Evolutionary conservation across 2,329 filamentous ascomycete genomes (phyloP), one percentile per base, ranked within the genome.

Genomic region (Didymellaceae sp.): DNA sequence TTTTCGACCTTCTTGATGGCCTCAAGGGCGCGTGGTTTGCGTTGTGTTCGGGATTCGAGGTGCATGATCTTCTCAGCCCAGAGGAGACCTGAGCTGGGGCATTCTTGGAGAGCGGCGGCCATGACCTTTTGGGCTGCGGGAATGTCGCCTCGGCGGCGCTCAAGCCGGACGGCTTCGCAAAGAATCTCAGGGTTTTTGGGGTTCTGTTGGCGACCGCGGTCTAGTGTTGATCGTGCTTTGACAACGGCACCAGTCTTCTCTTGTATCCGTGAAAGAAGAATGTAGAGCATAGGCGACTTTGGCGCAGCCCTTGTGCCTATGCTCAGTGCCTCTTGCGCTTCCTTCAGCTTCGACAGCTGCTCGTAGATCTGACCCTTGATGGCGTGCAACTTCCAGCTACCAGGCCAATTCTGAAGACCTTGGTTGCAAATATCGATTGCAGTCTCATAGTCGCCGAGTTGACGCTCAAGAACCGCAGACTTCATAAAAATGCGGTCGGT

Each of bases 291-390:
- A 0, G 96, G 87, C 1, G 91, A 93, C 56, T 86, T 86, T 2
- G 92, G 86, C 47, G 91, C 93, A 0, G 90, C 90, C 66, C 94
- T 89, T 31, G 93, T 95, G 26, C 94, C 94, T 4, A 90, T 88
- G 52, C 84, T 85, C 74, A 94, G 97, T 0, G 93, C 91, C 71
- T 97, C 91, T 37, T 94, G 86, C 3, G 94, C 94, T 73, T 94
- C 89, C 0, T 88, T 86, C 11, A 88, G 77, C 75, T 91, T 91
- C 62, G 84, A 86, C 37, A 91, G 82, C 33, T 86, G 83, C 68
- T 97, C 89, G 79, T 99, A 99, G 56, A 97, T 94, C 70, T 99
- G 94, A 0, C 95, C 94, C 76, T 99, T 99, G 79, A 96, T 90
- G 89, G 97, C 97, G 88, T 93, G 97, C 18, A 99, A 81, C 75